Evolutionary conservation across 2,329 filamentous ascomycete genomes (phyloP), one percentile per base, ranked within the genome.

Genomic region (Capronia epimyces): DNA sequence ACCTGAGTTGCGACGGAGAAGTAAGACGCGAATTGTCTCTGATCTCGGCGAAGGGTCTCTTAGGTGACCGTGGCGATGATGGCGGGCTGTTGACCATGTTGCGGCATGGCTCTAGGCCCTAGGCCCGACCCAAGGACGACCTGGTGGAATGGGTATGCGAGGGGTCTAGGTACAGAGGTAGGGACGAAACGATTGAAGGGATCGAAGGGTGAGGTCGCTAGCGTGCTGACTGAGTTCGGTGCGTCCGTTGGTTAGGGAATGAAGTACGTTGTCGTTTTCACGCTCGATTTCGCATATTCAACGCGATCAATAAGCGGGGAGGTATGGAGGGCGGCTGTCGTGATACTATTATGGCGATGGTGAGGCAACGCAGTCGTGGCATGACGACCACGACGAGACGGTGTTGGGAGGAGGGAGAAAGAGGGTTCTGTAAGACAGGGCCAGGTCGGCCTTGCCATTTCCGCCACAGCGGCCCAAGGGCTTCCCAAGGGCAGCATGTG

Each of bases 101-200:
- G 50, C 46, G 52, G 46, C 57, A 59, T 59, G 39, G 52, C 49
- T 50, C 34, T 31, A 20, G 43, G n/a, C n/a, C n/a, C n/a, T n/a
- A 20, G 34, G 4, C 21, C 15, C 13, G 34, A 18, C 18, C 34
- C 7, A 10, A 34, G 31, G 31, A 34, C 13, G 31, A 42, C 13
- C 24, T 42, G 20, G 20, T 7, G 20, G 8, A 13, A 20, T 22
- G 21, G 39, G 6, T 9, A 20, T 37, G 9, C 16, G 13, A 37
- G 32, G 15, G n/a, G n/a, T n/a, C n/a, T n/a, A n/a, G n/a, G n/a
- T n/a, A n/a, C n/a, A n/a, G n/a, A n/a, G n/a, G n/a, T n/a, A n/a
- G n/a, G 7, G 36, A 39, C 13, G 36, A 18, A 3, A 21, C 5
- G 36, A 39, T 4, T 4, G 16, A 42, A 24, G 20, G 10, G 39